Percentiles rank a stretch among this genome's conserved stretches.
phyloP scores from a whole-genome alignment of 192 early-diverging fungal genomes.

The Backusella morwellensis region DNA sequence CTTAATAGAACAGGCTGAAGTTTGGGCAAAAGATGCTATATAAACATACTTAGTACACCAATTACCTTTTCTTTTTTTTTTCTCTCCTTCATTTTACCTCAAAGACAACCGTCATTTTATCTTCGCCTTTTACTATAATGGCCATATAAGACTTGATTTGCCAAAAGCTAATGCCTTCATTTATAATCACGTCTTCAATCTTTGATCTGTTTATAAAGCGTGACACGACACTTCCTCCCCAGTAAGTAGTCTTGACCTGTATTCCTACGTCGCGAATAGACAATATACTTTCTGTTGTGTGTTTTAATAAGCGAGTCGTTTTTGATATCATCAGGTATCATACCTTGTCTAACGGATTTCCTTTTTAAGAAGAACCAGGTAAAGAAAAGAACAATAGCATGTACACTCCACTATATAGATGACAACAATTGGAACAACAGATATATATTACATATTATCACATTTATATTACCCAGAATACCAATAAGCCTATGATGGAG shows the following conservation, averaged over 20 bases:
- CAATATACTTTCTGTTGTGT: conserved; percentile 57
- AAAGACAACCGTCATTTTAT: conserved; percentile 68
- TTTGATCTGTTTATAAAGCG: conserved; percentile 64
- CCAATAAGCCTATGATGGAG: neutral
- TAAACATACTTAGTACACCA: neutral
- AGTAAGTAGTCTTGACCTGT: conserved; percentile 59
- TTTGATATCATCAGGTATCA: too few relatives aligned
- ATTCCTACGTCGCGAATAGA: conserved; percentile 68
- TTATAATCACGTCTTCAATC: conserved; percentile 69
- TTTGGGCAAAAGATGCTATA: conserved; percentile 48
- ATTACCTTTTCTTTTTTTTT: neutral
- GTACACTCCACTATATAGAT: neutral
- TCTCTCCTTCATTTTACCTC: conserved; percentile 42
- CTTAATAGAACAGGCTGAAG: conserved; percentile 43
- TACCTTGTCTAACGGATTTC: conserved; percentile 36
- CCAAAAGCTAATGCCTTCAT: conserved; percentile 74
- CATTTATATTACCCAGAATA: neutral
- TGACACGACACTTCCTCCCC: conserved; percentile 44
- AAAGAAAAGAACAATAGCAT: neutral
- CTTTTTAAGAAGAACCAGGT: conserved; percentile 34
- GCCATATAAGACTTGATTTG: conserved; percentile 73
- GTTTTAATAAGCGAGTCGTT: neutral
- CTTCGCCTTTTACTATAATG: conserved; percentile 58
- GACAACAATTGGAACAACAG: too few relatives aligned
- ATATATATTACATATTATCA: neutral